phyloP scores from a whole-genome alignment of 805 yeast genomes.

The Yarrowia sp. region DNA sequence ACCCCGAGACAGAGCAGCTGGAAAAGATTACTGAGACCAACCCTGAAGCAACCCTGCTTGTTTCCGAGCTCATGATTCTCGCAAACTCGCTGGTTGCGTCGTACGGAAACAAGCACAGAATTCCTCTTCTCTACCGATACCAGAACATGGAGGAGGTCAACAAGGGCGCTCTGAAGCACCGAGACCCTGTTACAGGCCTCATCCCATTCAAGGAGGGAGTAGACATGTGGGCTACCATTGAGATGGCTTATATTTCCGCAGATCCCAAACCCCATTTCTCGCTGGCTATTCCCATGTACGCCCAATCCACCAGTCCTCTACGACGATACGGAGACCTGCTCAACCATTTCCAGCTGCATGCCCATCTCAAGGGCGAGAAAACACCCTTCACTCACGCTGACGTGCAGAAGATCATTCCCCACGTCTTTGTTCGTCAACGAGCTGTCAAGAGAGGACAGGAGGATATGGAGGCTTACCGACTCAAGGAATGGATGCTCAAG shows the following conservation, averaged over 20 bases:
- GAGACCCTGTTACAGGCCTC: conserved; percentile 3
- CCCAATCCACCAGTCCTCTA: conserved; percentile 87
- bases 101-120: conserved; percentile 42
- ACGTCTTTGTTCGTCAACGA: conserved; percentile 15
- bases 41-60: conserved; percentile 66
- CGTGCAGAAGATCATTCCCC: conserved; percentile 16
- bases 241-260: conserved; percentile 53
- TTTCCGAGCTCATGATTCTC: conserved; percentile 82
- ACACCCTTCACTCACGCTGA: not conserved
- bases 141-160: conserved; percentile 42
- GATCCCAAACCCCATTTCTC: conserved; percentile 61
- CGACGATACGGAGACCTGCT: conserved; percentile 82
- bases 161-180: not conserved
- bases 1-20: conserved; percentile 40
- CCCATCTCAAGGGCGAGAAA: conserved; percentile 49
- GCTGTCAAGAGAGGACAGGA: conserved; percentile 29
- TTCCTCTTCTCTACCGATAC: conserved; percentile 47
- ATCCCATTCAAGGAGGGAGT: conserved; percentile 25
- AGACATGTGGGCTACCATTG: conserved; percentile 3
- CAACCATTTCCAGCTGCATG: conserved; percentile 77
- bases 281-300: conserved; percentile 67
- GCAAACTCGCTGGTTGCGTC: conserved; percentile 62
- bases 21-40: conserved; percentile 46
- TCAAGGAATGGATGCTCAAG: conserved; percentile 14
- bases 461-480: conserved; percentile 17